Evolutionary conservation across 108 stramenopile species (phyloP).

Genomic region (Aurantiochytrium sp.): DNA sequence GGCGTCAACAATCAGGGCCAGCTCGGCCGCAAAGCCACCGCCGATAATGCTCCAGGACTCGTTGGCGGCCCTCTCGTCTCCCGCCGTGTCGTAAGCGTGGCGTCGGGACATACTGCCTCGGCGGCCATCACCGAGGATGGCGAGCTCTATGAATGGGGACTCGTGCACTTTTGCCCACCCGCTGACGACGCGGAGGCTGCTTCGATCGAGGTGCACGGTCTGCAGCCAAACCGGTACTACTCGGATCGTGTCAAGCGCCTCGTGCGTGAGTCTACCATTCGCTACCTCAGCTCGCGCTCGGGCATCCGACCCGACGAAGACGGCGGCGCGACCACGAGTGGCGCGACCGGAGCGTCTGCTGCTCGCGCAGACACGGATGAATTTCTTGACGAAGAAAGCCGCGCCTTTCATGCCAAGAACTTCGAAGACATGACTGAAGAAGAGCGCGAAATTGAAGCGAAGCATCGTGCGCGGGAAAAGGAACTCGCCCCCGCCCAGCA

Average conservation of each 20-base stretch:
- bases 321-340: background rate
- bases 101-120: background rate
- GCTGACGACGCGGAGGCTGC: background rate
- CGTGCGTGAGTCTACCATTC: background rate
- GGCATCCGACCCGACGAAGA: background rate
- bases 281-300: background rate
- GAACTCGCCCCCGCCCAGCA: background rate
- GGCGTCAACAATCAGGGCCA: background rate
- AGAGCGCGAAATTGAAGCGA: background rate
- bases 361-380: background rate
- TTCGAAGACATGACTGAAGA: background rate
- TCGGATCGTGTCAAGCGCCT: background rate
- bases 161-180: background rate
- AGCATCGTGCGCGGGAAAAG: background rate
- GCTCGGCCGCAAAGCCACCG: background rate
- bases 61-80: background rate
- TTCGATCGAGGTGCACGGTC: background rate
- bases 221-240: background rate
- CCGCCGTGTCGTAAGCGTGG: background rate
- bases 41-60: background rate
- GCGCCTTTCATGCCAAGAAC: background rate
- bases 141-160: constrained; percentile 12
- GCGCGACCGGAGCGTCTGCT: background rate
- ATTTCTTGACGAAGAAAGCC: background rate
- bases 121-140: constrained; percentile 10